These are phyloP conservation scores for Neurospora tetraspora DNA, from an alignment of 495 filamentous ascomycete species.

Conservation along the genomic window DNA sequence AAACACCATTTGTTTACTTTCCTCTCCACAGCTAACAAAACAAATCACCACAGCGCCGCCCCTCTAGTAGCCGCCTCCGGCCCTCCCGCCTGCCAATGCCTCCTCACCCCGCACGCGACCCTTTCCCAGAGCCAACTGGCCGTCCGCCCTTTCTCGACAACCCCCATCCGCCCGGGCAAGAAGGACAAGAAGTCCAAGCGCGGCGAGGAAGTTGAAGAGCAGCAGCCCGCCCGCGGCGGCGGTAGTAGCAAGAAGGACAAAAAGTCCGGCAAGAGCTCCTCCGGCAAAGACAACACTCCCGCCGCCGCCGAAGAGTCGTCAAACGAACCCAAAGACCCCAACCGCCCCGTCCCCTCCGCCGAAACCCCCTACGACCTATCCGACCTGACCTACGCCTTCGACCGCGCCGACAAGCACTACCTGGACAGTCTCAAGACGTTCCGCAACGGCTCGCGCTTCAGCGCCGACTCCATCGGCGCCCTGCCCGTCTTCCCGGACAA, in stretches of 20 bases:
- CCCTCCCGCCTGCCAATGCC: background rate
- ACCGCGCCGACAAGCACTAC: slow-evolving; percentile 44
- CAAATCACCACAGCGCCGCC: background rate
- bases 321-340: background rate
- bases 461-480: slow-evolving; percentile 53
- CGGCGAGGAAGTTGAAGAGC: background rate
- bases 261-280: background rate
- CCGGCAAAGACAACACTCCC: background rate
- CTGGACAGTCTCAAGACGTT: slow-evolving; percentile 57
- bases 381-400: slow-evolving; percentile 50
- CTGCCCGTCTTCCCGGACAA: slow-evolving; percentile 53
- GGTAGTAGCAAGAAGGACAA: background rate
- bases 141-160: background rate
- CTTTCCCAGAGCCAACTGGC: background rate
- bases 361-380: slow-evolving; percentile 62
- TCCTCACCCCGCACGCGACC: background rate
- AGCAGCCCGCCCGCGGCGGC: background rate
- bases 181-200: slow-evolving; percentile 3
- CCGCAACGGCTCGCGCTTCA: slow-evolving; percentile 49
- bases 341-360: slow-evolving; percentile 17
- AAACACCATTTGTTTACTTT: background rate
- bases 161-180: background rate
- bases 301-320: slow-evolving; percentile 4
- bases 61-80: background rate
- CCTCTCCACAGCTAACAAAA: background rate